Evolutionary conservation across 2,329 filamentous ascomycete genomes (phyloP), one percentile per base, ranked within the genome.

Genomic region (Ophiostoma sp.): DNA sequence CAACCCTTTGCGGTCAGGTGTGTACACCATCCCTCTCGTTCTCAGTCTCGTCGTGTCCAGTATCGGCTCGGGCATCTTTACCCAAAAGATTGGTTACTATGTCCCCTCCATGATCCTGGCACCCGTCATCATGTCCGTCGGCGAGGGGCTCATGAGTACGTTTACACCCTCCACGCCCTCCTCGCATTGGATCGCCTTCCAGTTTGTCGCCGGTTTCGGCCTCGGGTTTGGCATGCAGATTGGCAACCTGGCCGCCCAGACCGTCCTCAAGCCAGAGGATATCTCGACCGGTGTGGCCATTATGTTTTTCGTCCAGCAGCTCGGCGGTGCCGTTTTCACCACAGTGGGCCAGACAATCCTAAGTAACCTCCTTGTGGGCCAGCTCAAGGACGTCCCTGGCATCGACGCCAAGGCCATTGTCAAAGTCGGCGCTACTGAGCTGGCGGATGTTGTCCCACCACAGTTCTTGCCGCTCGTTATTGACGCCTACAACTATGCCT

Each of bases 401-500:
- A 73, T 80, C n/a, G 70, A 78, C 45, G n/a, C 76, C 3, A 22
- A 52, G 4, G 48, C 72, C 1, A 70, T 79, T 50, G 74, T 77
- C 57, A 64, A 74, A 45, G 71, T 69, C 48, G 76, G 77, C 69
- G 76, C 76, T 66, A 79, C 76, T 3, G 74, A 64, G 52, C 68
- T 74, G 36, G 76, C 76, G 9, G 45, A 25, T 17, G 25, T 77
- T 7, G 76, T 81, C 11, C 78, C 79, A 25, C 77, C 72, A 2
- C 64, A 73, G 33, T 69, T 78, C 36, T 74, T 71, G 45, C 69
- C 66, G 0, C 39, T 72, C 0, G 77, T 77, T 64, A 69, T 73
- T 33, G 6, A 22, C 1, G 88, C 85, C 0, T 93, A 93, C 81
- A 93, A 92, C 78, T 79, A 83, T 28, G 84, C 90, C 0, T 80